Percentiles rank a stretch among this genome's conserved stretches.
phyloP scores from a whole-genome alignment of 208 protist genomes.

The Leishmania braziliensis region DNA sequence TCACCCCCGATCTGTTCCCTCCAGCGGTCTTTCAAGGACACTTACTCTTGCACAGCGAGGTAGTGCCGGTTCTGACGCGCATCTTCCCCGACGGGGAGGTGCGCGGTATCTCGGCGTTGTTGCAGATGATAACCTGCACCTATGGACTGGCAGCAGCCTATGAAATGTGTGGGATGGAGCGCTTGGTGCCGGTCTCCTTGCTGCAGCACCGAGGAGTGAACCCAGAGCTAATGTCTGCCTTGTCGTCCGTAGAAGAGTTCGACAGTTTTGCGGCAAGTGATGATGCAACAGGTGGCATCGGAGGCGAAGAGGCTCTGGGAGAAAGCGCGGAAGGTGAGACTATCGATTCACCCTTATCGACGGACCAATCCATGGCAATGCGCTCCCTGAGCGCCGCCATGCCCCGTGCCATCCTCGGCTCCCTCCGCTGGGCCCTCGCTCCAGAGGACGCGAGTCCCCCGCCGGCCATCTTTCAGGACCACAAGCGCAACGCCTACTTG shows the following conservation, averaged over 20 bases:
- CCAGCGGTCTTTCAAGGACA: constrained; percentile 40
- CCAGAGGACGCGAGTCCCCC: constrained; percentile 40
- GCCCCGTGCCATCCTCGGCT: constrained; percentile 64
- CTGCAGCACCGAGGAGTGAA: background rate
- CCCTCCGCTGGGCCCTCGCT: constrained; percentile 70
- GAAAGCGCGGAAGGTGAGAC: background rate
- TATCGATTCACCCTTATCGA: background rate
- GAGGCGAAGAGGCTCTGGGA: background rate
- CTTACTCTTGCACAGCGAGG: constrained; percentile 62
- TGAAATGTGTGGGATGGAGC: constrained; percentile 49
- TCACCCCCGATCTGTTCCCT: constrained; percentile 28
- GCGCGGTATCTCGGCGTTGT: constrained; percentile 61
- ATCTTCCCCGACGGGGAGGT: constrained; percentile 74
- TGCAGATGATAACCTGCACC: constrained; percentile 48
- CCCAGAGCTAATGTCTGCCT: background rate
- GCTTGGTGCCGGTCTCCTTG: constrained; percentile 27
- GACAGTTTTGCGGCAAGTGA: background rate
- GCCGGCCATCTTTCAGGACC: constrained; percentile 8
- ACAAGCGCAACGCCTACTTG: constrained; percentile 22
- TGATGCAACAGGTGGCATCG: background rate
- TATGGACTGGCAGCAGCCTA: constrained; percentile 68
- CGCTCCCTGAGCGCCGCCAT: constrained; percentile 11
- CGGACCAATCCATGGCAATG: constrained; percentile 4
- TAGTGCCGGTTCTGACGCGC: constrained; percentile 50
- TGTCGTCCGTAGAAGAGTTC: background rate